Evolutionary conservation across 2,329 filamentous ascomycete species (phyloP).

Genomic region (Cladophialophora immunda): DNA sequence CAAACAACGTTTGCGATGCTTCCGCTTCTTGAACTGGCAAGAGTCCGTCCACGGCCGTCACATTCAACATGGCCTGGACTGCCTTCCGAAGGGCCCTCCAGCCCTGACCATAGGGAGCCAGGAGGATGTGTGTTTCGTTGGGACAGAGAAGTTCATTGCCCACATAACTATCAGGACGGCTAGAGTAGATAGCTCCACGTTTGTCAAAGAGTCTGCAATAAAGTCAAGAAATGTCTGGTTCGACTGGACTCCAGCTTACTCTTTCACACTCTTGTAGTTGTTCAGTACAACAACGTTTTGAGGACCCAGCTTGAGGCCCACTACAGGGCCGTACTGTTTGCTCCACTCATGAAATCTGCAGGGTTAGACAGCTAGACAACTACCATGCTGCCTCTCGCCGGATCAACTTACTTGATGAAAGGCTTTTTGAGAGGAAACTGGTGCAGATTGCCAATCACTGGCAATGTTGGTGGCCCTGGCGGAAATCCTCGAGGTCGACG

Average conservation of each 20-base stretch:
- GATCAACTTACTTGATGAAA: constrained; percentile 12
- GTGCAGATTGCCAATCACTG: constrained; percentile 31
- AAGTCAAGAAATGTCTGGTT: neutral
- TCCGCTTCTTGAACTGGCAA: constrained; percentile 11
- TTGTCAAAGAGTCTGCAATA: constrained; percentile 46
- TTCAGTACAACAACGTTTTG: constrained; percentile 28
- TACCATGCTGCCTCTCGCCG: neutral
- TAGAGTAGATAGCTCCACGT: constrained; percentile 13
- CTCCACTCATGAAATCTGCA: constrained; percentile 26
- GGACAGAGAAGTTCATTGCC: constrained; percentile 40
- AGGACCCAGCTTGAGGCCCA: constrained; percentile 28
- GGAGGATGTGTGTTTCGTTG: constrained; percentile 35
- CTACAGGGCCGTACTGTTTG: constrained; percentile 22
- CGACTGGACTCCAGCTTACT: constrained; percentile 6
- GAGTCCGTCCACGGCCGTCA: constrained; percentile 18
- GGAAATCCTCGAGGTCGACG: constrained; percentile 30
- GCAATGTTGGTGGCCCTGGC: constrained; percentile 31
- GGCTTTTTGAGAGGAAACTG: constrained; percentile 25
- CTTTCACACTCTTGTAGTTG: constrained; percentile 23
- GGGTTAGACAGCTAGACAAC: neutral
- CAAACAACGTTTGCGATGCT: constrained; percentile 9
- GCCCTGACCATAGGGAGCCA: constrained; percentile 39
- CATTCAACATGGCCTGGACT: constrained; percentile 20
- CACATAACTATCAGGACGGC: constrained; percentile 50
- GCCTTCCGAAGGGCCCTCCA: constrained; percentile 39